A percentile compares a stretch with the other conserved stretches of the same genome.
Evolutionary conservation across 176 grass and related monocot genomes (phyloP).

Genomic region (Avena insularis): DNA sequence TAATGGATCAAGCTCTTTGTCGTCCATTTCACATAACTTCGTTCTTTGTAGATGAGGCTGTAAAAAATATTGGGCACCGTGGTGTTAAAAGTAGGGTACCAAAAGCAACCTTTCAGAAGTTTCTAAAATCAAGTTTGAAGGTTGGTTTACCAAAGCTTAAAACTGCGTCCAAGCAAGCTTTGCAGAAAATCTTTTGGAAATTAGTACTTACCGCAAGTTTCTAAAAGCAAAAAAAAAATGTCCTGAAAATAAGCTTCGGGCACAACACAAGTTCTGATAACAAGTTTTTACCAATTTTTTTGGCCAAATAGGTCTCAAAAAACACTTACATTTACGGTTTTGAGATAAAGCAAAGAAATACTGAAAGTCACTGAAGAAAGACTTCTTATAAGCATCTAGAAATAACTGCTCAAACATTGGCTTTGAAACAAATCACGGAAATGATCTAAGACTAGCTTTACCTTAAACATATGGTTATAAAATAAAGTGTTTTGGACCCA

Average conservation of each 20-base stretch:
- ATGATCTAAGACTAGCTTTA: not conserved
- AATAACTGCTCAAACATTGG: not conserved
- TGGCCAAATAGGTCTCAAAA: not conserved
- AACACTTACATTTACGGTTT: not conserved
- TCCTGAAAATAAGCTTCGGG: not conserved
- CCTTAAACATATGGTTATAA: not conserved
- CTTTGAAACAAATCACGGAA: not conserved
- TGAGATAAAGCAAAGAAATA: not conserved
- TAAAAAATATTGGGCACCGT: not conserved
- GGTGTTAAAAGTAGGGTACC: not conserved
- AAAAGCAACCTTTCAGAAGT: not conserved
- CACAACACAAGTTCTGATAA: not conserved
- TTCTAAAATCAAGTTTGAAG: not conserved
- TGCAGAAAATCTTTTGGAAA: not conserved
- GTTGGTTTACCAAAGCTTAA: not conserved
- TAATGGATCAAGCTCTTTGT: slow-evolving; percentile 73
- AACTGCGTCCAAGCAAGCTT: not conserved
- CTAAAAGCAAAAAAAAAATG: not conserved
- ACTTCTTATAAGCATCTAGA: too few species aligned
- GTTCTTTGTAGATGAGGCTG: slow-evolving; percentile 99
- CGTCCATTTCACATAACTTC: slow-evolving; percentile 92
- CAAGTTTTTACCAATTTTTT: not conserved
- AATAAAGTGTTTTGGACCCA: not conserved
- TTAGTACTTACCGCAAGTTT: not conserved
- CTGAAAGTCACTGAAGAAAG: too few species aligned